Percentiles rank a stretch among this genome's conserved stretches.
These are phyloP conservation scores for Alternaria conjuncta DNA, from an alignment of 2,329 filamentous ascomycete species.

Conservation along the genomic window DNA sequence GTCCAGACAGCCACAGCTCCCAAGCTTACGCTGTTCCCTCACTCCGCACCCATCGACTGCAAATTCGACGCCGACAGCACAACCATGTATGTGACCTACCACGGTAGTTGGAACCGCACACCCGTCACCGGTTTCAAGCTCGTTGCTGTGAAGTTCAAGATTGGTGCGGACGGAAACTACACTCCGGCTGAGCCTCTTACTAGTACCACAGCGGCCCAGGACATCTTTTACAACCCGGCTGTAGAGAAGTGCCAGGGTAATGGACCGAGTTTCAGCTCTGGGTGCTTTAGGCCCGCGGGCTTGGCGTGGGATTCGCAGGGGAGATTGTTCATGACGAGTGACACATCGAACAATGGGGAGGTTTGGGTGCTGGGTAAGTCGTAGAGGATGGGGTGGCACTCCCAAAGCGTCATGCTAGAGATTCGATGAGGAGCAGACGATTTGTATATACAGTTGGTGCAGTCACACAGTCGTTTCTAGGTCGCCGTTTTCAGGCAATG, in stretches of 20 bases:
- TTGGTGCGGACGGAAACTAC: slow-evolving; percentile 43
- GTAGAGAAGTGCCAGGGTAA: slow-evolving; percentile 58
- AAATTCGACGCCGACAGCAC: slow-evolving; percentile 66
- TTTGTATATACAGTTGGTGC: neutral
- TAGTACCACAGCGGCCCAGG: slow-evolving; percentile 57
- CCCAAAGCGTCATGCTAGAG: neutral
- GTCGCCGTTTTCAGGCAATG: neutral
- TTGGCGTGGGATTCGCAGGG: slow-evolving; percentile 57
- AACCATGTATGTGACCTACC: slow-evolving; percentile 70
- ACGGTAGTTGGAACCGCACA: slow-evolving; percentile 69
- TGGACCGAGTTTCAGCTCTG: slow-evolving; percentile 36
- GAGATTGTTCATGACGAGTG: slow-evolving; percentile 63
- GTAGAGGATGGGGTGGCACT: slow-evolving; percentile 14
- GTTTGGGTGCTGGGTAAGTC: slow-evolving; percentile 40
- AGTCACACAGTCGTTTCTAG: neutral
- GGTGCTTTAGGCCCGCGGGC: slow-evolving; percentile 69
- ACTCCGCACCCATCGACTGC: slow-evolving; percentile 74
- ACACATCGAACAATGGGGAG: slow-evolving; percentile 36
- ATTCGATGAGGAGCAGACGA: neutral
- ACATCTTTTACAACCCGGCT: slow-evolving; percentile 64
- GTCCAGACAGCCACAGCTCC: slow-evolving; percentile 46
- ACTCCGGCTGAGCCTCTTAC: slow-evolving; percentile 52
- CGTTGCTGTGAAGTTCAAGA: slow-evolving; percentile 53
- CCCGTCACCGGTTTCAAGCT: slow-evolving; percentile 59
- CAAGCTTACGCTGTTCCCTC: slow-evolving; percentile 65